Base-by-base conservation (phyloP, 2,329 filamentous ascomycete species). In the Paradendryphiella salina region DNA sequence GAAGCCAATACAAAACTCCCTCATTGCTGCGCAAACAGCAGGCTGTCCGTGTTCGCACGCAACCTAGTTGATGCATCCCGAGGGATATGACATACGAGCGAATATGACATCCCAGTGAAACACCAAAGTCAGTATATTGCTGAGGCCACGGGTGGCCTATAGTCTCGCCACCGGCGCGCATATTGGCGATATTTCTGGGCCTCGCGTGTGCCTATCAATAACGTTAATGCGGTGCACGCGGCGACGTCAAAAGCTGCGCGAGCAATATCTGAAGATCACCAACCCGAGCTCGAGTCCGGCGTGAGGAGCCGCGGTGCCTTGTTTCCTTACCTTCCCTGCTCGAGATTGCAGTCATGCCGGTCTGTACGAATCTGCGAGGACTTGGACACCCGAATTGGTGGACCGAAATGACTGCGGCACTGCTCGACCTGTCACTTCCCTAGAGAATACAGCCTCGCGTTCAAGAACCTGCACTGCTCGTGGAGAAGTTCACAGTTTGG, bases 261-360 rank as follows among this genome's bases (percentile, higher is more conserved):
- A 54, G 55, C 47, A 65, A 66, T 65, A 63, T 60, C 48, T 58
- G 29, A 38, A 54, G 41, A 56, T 56, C 56, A 48, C 38, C 50
- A 47, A 56, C 26, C 38, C 38, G 43, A 54, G 21, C 37, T 58
- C 38, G 21, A 52, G 34, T 60, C 57, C 57, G 59, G 41, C 54
- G 54, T 54, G 57, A 44, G 54, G 52, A 63, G 58, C 61, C 63
- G 60, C 47, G 40, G 42, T 51, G 46, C 44, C 54, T 39, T 49
- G 34, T 35, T 37, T 37, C 15, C 39, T 15, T 18, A 43, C 23
- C 31, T 15, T 44, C 39, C 37, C 23, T 33, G 21, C 38, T 34
- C 20, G 26, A 29, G n/a, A 31, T 18, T 55, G 32, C 52, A 43
- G 18, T 23, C 14, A 26, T 18, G 9, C 17, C n/a, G 18, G 36